Percentiles rank a stretch among this genome's conserved stretches.
phyloP scores from a whole-genome alignment of 345 rosid genomes.

The Carallia pectinifolia region DNA sequence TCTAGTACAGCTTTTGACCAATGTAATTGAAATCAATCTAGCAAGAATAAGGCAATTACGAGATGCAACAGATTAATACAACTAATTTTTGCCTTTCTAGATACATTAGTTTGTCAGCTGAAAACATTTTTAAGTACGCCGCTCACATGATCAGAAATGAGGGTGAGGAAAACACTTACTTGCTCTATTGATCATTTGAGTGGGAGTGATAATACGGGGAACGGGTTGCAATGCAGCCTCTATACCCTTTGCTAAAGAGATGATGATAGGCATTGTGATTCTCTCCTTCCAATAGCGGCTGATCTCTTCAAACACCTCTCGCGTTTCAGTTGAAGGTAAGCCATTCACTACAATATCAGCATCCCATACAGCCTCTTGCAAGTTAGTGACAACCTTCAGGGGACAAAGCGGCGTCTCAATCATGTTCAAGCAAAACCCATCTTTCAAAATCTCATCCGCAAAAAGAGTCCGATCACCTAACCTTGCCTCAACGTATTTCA shows the following conservation, averaged over 20 bases:
- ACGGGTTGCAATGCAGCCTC: slow-evolving; percentile 80
- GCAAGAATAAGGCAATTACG: neutral
- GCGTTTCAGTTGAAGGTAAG: slow-evolving; percentile 90
- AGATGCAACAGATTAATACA: neutral
- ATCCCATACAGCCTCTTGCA: slow-evolving; percentile 99
- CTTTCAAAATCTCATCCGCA: slow-evolving; percentile 94
- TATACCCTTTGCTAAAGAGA: slow-evolving; percentile 87
- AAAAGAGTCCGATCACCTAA: slow-evolving; percentile 80
- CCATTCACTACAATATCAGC: slow-evolving; percentile 95
- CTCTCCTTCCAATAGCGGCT: slow-evolving; percentile 89
- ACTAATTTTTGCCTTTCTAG: neutral
- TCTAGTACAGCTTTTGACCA: neutral
- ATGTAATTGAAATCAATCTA: neutral
- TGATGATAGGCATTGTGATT: slow-evolving; percentile 63
- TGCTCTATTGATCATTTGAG: slow-evolving; percentile 85
- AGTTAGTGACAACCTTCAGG: slow-evolving; percentile 85
- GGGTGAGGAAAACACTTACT: slow-evolving; percentile 44
- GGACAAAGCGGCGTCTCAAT: slow-evolving; percentile 92
- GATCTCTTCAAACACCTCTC: slow-evolving; percentile 81
- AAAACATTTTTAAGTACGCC: neutral
- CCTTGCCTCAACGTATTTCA: slow-evolving; percentile 94
- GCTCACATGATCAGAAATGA: neutral
- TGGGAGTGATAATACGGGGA: slow-evolving; percentile 89
- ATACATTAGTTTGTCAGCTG: too few species aligned
- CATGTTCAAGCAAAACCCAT: slow-evolving; percentile 97